Base-by-base conservation (phyloP, 2,329 filamentous ascomycete genomes). In the Apiospora hydei region DNA sequence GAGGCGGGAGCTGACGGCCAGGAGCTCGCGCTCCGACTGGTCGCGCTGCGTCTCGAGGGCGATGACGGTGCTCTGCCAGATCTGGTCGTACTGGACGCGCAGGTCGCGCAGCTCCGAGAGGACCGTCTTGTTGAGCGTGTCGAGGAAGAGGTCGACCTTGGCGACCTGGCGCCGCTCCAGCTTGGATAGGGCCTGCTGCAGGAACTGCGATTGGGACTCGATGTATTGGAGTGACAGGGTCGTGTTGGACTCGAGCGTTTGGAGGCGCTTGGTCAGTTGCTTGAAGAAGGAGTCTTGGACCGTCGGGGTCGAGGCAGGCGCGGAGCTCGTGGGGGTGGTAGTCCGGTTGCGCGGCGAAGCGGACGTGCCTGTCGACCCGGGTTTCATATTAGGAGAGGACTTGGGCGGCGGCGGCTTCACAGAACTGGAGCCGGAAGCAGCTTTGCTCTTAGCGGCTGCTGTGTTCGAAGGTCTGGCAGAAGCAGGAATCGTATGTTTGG, bases 221-320 rank as follows among this genome's bases (percentile, higher is more conserved):
- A 99, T 97, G 79, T 99, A 99, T 78, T 98, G 94, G 11, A 98
- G 86, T 0, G 95, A 98, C 14, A 98, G 87, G 0, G 96, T 97
- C 14, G 95, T 94, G 80, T 98, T 99, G 21, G 94, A 90, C 82
- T 99, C 96, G 10, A 98, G 90, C 77, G 95, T 91, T 75, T 96
- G 94, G 5, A 99, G 88, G 1, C 96, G 93, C 82, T 98, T 98
- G 74, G 95, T 94, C 11, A 98, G 92, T 4, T 95, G 94, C 81
- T 98, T 98, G 88, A 98, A 99, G 83, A 99, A 98, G 1, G 94
- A 96, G 80, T 99, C 96, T 81, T 99, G 96, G 0, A 97, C 96
- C 0, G 95, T 95, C 2, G 96, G 95, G 0, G 91, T 89, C 1
- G 92, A 83, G 1, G 88, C 82, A 10, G 87, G 80, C 1, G 86